Conservation (phyloP, 768 basidiomycete species). For the Amanita muscaria region DNA sequence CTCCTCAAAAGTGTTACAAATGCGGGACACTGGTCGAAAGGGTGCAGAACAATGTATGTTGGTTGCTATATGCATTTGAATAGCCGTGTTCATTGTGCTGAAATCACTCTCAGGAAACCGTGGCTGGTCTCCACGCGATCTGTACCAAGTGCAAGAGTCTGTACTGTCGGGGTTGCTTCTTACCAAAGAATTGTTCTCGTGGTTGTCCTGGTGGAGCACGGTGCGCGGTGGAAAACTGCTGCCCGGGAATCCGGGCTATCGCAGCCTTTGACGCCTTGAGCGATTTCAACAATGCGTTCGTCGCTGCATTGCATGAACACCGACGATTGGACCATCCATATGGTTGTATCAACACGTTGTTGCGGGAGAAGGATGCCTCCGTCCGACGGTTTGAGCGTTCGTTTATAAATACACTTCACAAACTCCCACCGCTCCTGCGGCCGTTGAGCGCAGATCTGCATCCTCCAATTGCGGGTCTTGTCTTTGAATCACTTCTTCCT, state of each 20-base stretch:
- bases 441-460: slow-evolving; percentile 11
- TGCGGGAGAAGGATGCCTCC: slow-evolving; percentile 3
- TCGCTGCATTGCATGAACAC: slow-evolving; percentile 16
- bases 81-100: background rate
- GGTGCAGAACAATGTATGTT: slow-evolving; percentile 1
- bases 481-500: slow-evolving; percentile 22
- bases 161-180: slow-evolving; percentile 28
- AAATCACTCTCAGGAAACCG: slow-evolving; percentile 1
- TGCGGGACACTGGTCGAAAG: slow-evolving; percentile 4
- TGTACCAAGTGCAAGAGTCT: slow-evolving; percentile 20
- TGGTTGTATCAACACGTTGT: slow-evolving; percentile 10
- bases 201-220: slow-evolving; percentile 19
- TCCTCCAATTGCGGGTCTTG: slow-evolving; percentile 15
- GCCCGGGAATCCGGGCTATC: slow-evolving; percentile 21
- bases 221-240: slow-evolving; percentile 24
- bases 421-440: slow-evolving; percentile 7
- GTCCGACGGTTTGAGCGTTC: slow-evolving; percentile 6
- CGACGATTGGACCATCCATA: slow-evolving; percentile 4
- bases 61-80: background rate
- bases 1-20: slow-evolving; percentile 5
- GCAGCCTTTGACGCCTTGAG: slow-evolving; percentile 26
- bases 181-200: slow-evolving; percentile 15
- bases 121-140: slow-evolving; percentile 18
- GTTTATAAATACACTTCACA: slow-evolving; percentile 9
- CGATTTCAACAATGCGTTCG: slow-evolving; percentile 23